A percentile compares a stretch with the other conserved stretches of the same genome.
phyloP scores from a whole-genome alignment of 805 yeast species.

The Ogataea nonfermentans region DNA sequence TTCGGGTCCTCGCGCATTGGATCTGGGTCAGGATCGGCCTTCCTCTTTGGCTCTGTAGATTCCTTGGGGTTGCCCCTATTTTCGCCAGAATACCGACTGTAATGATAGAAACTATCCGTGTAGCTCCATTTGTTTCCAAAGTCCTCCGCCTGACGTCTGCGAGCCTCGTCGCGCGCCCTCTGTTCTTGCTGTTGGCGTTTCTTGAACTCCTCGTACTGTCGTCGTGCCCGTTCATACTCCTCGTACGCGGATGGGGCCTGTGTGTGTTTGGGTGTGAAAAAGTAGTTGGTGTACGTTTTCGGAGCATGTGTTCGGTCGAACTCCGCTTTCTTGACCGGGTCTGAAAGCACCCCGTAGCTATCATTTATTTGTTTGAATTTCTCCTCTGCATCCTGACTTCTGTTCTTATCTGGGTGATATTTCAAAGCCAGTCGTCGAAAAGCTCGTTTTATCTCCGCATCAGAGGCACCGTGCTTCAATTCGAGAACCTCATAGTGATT shows the following conservation, averaged over 20 bases:
- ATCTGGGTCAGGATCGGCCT: constrained; percentile 1
- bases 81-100: constrained; percentile 5
- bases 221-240: constrained; percentile 26
- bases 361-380: constrained; percentile 87
- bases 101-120: constrained; percentile 12
- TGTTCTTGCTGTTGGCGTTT: constrained; percentile 17
- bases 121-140: constrained; percentile 11
- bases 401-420: constrained; percentile 82
- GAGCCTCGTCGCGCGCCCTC: constrained; percentile 13
- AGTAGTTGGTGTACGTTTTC: constrained; percentile 3
- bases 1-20: constrained; percentile 15
- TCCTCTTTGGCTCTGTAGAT: not conserved
- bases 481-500: constrained; percentile 63
- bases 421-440: constrained; percentile 70
- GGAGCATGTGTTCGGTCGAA: constrained; percentile 47
- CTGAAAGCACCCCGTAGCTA: constrained; percentile 79
- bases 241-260: constrained; percentile 13
- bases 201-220: constrained; percentile 23
- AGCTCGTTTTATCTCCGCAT: constrained; percentile 68
- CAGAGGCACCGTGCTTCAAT: constrained; percentile 52
- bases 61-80: not conserved
- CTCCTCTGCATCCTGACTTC: constrained; percentile 57
- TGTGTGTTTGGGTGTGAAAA: constrained; percentile 2
- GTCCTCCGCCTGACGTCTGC: constrained; percentile 11
- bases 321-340: constrained; percentile 54